phyloP scores from a whole-genome alignment of 2,329 filamentous ascomycete genomes.

The Stylonectria norvegica region DNA sequence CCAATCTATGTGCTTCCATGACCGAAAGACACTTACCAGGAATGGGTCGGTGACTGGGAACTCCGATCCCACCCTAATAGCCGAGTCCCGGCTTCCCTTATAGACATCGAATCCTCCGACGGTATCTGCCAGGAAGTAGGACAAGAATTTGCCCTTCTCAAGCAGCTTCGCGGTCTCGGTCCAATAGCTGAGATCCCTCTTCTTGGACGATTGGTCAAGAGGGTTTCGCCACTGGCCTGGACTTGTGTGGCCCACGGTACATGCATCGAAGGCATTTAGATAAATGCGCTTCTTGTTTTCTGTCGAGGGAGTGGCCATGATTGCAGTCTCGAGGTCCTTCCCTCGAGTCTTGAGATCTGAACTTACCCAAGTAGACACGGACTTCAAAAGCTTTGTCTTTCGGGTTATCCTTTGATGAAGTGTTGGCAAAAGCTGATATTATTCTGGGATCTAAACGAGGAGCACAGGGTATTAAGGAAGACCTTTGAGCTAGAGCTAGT shows the following conservation, averaged over 20 bases:
- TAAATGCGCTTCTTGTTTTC: slow-evolving; percentile 12
- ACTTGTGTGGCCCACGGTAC: slow-evolving; percentile 12
- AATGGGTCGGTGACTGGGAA: slow-evolving; percentile 58
- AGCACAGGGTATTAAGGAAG: too few species aligned
- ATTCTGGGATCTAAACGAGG: too few species aligned
- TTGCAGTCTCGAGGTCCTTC: neutral
- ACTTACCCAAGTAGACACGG: too few species aligned
- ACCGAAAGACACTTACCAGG: slow-evolving; percentile 29
- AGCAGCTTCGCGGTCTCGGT: slow-evolving; percentile 58
- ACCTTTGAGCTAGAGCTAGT: too few species aligned
- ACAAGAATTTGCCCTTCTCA: slow-evolving; percentile 59
- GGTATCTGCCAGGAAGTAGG: slow-evolving; percentile 61
- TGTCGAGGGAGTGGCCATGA: neutral
- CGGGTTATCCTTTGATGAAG: too few species aligned
- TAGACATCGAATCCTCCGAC: slow-evolving; percentile 12
- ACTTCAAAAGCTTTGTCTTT: too few species aligned
- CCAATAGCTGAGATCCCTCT: slow-evolving; percentile 54
- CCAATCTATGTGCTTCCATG: too few species aligned
- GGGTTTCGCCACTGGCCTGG: slow-evolving; percentile 15
- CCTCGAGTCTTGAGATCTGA: neutral
- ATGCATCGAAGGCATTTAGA: slow-evolving; percentile 13
- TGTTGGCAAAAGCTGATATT: too few species aligned
- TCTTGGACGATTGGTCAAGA: slow-evolving; percentile 5
- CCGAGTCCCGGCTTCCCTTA: slow-evolving; percentile 37
- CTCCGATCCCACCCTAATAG: slow-evolving; percentile 52